Conservation (phyloP, 2,329 filamentous ascomycete species). For the Pyricularia sp. region DNA sequence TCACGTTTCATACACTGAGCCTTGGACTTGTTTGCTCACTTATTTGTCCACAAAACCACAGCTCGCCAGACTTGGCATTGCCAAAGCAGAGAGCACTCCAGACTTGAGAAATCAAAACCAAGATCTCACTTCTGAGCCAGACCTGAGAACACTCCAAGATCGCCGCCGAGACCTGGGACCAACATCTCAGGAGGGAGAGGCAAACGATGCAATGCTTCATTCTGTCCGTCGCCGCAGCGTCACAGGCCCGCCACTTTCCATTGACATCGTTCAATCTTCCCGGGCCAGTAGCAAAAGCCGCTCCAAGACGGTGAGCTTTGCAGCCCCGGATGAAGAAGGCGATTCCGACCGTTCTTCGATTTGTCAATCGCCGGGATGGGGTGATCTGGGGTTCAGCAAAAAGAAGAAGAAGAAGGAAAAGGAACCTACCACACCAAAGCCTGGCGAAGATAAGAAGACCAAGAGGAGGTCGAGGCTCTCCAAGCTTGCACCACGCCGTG, state of each 20-base stretch:
- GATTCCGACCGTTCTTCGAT: slow-evolving; percentile 38
- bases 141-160: slow-evolving; percentile 12
- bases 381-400: slow-evolving; percentile 43
- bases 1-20: background rate
- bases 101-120: slow-evolving; percentile 8
- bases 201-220: slow-evolving; percentile 14
- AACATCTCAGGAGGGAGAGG: slow-evolving; percentile 12
- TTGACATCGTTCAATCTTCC: slow-evolving; percentile 19
- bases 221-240: slow-evolving; percentile 12
- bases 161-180: slow-evolving; percentile 14
- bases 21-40: slow-evolving; percentile 1
- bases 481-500: background rate
- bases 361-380: slow-evolving; percentile 55
- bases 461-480: slow-evolving; percentile 23
- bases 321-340: slow-evolving; percentile 21
- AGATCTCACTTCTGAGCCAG: slow-evolving; percentile 7
- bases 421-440: background rate
- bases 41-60: slow-evolving; percentile 8
- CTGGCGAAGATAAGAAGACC: slow-evolving; percentile 26
- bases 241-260: slow-evolving; percentile 18
- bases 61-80: slow-evolving; percentile 17
- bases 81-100: slow-evolving; percentile 6
- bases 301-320: slow-evolving; percentile 29
- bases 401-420: slow-evolving; percentile 31
- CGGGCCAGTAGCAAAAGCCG: slow-evolving; percentile 6